These are phyloP conservation scores for Hypoxylon perforatum DNA, from an alignment of 495 filamentous ascomycete genomes.

Conservation along the genomic window DNA sequence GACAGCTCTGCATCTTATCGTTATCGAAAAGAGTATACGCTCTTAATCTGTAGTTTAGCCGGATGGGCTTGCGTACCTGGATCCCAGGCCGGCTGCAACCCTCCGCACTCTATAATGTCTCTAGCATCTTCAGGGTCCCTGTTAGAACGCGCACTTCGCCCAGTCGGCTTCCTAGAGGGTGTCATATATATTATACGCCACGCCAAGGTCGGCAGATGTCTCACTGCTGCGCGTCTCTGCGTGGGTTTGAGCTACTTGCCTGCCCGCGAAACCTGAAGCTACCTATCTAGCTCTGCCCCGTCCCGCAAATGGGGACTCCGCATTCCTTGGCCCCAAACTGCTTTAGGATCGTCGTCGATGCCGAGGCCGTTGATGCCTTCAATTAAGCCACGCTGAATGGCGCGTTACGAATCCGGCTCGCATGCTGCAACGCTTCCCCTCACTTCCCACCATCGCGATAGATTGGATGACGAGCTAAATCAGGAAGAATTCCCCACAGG, in stretches of 20 bases:
- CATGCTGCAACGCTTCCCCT: conserved; percentile 33
- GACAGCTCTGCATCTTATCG: conserved; percentile 36
- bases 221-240: conserved; percentile 11
- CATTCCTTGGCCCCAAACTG: conserved; percentile 28
- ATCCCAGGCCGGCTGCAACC: conserved; percentile 39
- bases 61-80: conserved; percentile 28
- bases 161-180: conserved; percentile 31
- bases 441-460: conserved; percentile 26
- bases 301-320: conserved; percentile 20
- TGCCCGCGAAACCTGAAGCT: conserved; percentile 11
- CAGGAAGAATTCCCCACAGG: conserved; percentile 23
- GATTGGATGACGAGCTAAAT: conserved; percentile 33
- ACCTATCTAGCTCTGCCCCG: neutral
- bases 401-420: conserved; percentile 19
- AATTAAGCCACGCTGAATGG: conserved; percentile 3
- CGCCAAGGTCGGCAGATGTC: conserved; percentile 49
- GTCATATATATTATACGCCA: conserved; percentile 44
- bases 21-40: conserved; percentile 39
- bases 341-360: conserved; percentile 3
- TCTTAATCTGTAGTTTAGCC: conserved; percentile 42
- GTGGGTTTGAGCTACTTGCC: conserved; percentile 24
- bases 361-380: conserved; percentile 30
- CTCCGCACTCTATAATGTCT: conserved; percentile 36
- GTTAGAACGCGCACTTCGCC: conserved; percentile 21
- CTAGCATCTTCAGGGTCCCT: conserved; percentile 29